Evolutionary conservation across 2,329 filamentous ascomycete species (phyloP), one percentile per base, ranked within the genome.

Genomic region (Epichloe amarillans): DNA sequence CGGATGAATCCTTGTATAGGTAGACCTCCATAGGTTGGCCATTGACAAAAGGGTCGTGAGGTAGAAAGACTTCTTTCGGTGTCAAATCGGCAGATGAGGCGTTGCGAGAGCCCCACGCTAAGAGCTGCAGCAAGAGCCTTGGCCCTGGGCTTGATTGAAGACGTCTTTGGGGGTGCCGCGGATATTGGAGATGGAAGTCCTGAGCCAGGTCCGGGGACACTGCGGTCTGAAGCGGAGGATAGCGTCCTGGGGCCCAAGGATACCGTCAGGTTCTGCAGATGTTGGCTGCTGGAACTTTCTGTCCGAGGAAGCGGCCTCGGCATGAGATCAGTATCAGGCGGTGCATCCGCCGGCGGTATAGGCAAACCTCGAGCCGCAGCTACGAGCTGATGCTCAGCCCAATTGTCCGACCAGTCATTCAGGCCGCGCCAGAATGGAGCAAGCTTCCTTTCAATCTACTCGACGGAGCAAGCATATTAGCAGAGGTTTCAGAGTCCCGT

Each of bases 361-460:
- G 86, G 80, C 51, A 94, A 76, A 19, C 88, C 90, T 61, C 88
- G 82, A 47, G 85, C 93, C 23, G 88, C 89, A 52, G 91, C 89
- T 60, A 96, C 81, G n/a, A 98, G 80, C 67, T 98, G 93, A 66
- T 93, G 83, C 62, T 98, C 93, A 12, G 88, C 86, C 93, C 93
- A 98, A 49, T 80, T 86, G 21, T 87, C 79, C 15, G 83, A 84
- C 66, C 93, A 88, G 65, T 97, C 90, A 56, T 95, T 84, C 4
- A 98, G 72, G 5, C 93, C 93, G 62, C 85, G 84, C 89, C 91
- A 98, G 66, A 98, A 98, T 0, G 93, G 93, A 41, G 93, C 93
- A 54, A 98, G 70, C 55, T 86, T 83, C 58, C 93, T 80, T 68
- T 98, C 93, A 64, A 98, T 89, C 91, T 97, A 55, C 43, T 54